Evolutionary conservation across 352 stramenopile genomes (phyloP), one percentile per base, ranked within the genome.

Genomic region (Phytopythium litorale): DNA sequence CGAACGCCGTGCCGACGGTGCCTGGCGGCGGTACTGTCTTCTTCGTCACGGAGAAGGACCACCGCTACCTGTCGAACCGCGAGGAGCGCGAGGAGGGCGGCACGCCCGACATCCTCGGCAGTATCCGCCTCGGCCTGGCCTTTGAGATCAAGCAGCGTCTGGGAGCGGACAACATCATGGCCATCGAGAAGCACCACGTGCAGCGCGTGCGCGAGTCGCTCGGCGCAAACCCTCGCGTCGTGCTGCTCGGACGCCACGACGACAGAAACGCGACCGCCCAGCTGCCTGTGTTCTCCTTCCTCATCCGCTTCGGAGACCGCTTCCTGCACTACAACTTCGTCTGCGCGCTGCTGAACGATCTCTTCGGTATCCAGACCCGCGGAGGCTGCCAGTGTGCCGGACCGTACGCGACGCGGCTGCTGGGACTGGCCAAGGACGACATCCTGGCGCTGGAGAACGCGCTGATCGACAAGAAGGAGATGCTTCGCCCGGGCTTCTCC

Each of bases 251-350:
- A 0, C 66, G 75, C 19, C 66, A 85, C 59, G 68, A 68, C 15
- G 61, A 72, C 28, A 7, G 4, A 1, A 16, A 3, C 6, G 66
- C 72, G 23, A 55, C 72, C 4, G 72, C 74, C 15, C 63, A 93
- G 33, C 75, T 99, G n/a, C 95, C 96, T 1, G 96, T 98, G 30
- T 97, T 98, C 67, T 98, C 95, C 2, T 98, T 99, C 62, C 70
- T 99, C 13, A 82, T 99, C 35, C 82, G 84, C 35, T 95, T 83
- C 38, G 80, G 82, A 0, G 70, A 84, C 32, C 63, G 89, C 18
- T 98, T 98, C 71, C 70, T 99, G 42, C 97, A 99, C 71, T 99
- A 98, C 78, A 98, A 99, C 68, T 99, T 98, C 61, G 97, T 99
- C 15, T 98, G 91, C 60, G 94, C 96, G 21, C 73, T 99, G 52